Evolutionary conservation across 352 stramenopile genomes (phyloP), one percentile per base, ranked within the genome.

Genomic region (Phytophthora tubulina): DNA sequence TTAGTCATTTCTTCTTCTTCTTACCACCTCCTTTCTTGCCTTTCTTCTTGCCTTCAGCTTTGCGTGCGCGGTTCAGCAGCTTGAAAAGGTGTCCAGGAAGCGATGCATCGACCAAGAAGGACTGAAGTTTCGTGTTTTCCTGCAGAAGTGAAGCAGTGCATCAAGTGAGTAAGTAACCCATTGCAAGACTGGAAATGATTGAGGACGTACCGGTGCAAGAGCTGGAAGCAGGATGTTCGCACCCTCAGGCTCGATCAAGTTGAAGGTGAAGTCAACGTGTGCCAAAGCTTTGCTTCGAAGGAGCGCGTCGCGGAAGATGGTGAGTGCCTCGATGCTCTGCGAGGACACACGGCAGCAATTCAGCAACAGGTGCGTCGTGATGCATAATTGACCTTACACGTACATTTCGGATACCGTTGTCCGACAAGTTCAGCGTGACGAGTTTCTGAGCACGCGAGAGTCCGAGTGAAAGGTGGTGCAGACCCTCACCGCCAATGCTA

Each of bases 391-490:
- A 27, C 21, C 21, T 27, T 27, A 27, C 8, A 30, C 79, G 27
- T 75, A 90, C 88, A 49, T 93, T 87, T 31, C 86, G 86, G 53
- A 94, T 92, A 48, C 73, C 84, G 44, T 95, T 95, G 76, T 95
- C 88, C 7, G 86, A 85, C 33, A 95, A 72, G 39, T 93, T 94
- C 21, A 95, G 75, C 6, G 72, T 87, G n/a, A 65, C 74, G 15
- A 95, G 77, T 15, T 74, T 78, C 3, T 82, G 80, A 2, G 85
- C 80, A 6, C 88, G 78, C 14, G 82, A 85, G 27, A 95, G 84
- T 4, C 88, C 88, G 6, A 92, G 76, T 8, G 88, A 93, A 44
- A 95, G 80, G 49, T 93, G 79, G 3, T 82, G 82, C 13, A 95
- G 81, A 2, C 88, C 88, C 36, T 88, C 80, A 42, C 85, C 79